phyloP scores from a whole-genome alignment of 108 stramenopile species.

The Nitzschia putrida region DNA sequence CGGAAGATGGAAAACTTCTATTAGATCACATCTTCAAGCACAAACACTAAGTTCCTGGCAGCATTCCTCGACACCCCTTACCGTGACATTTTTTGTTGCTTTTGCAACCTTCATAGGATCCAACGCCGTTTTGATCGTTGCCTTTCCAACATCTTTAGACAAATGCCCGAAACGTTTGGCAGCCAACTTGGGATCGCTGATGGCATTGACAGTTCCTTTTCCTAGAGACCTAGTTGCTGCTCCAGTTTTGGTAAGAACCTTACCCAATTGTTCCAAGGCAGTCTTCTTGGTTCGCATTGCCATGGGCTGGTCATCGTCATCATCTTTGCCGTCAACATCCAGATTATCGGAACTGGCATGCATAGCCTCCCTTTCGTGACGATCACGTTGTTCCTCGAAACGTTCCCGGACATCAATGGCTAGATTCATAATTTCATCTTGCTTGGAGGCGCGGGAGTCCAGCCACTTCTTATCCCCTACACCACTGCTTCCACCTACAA shows the following conservation, averaged over 20 bases:
- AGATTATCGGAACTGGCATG: background rate
- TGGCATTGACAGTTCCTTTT: constrained; percentile 21
- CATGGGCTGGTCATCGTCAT: constrained; percentile 20
- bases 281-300: constrained; percentile 21
- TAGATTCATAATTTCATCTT: constrained; percentile 4
- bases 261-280: constrained; percentile 6
- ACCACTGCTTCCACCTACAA: background rate
- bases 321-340: constrained; percentile 1
- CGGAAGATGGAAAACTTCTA: background rate
- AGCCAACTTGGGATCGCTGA: constrained; percentile 11
- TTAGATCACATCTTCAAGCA: no score
- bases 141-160: constrained; percentile 23
- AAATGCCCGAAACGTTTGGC: constrained; percentile 20
- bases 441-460: constrained; percentile 1
- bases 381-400: constrained; percentile 5
- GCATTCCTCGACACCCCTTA: background rate
- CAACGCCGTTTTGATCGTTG: constrained; percentile 19
- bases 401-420: constrained; percentile 15
- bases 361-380: background rate
- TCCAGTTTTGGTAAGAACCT: constrained; percentile 11
- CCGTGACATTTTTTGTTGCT: constrained; percentile 13
- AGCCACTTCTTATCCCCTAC: constrained; percentile 6
- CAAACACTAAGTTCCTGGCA: no score
- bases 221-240: constrained; percentile 5
- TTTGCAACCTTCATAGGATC: constrained; percentile 18